Conservation (phyloP, 2,329 filamentous ascomycete genomes). For the Fusarium continuum region DNA sequence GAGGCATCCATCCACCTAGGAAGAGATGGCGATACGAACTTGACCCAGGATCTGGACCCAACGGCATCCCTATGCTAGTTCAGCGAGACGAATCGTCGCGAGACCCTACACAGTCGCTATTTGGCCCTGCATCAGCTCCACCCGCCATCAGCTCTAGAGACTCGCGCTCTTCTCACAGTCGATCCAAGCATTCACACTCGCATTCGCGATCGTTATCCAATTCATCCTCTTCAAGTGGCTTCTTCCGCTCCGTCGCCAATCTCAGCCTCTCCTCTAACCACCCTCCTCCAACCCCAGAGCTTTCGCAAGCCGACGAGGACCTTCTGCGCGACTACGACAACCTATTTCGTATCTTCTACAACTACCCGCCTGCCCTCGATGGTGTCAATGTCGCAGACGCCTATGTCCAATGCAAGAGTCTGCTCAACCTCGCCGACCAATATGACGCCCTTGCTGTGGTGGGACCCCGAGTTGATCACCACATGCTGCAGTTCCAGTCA, state of each 20-base stretch:
- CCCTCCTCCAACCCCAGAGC: slow-evolving; percentile 54
- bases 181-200: slow-evolving; percentile 39
- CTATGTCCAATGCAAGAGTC: slow-evolving; percentile 92
- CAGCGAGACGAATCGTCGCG: slow-evolving; percentile 69
- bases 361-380: slow-evolving; percentile 84
- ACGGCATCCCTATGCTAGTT: slow-evolving; percentile 87
- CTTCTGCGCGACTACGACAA: slow-evolving; percentile 94
- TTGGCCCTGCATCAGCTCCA: slow-evolving; percentile 42
- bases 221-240: slow-evolving; percentile 56
- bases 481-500: slow-evolving; percentile 89
- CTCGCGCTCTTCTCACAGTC: slow-evolving; percentile 47
- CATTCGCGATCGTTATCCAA: slow-evolving; percentile 62
- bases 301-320: slow-evolving; percentile 73
- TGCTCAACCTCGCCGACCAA: slow-evolving; percentile 89
- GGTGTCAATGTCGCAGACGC: slow-evolving; percentile 89
- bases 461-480: slow-evolving; percentile 90
- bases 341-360: slow-evolving; percentile 95
- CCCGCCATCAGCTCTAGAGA: slow-evolving; percentile 55
- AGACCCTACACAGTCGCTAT: slow-evolving; percentile 45
- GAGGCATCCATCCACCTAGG: slow-evolving; percentile 35
- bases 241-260: slow-evolving; percentile 90
- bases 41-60: slow-evolving; percentile 75
- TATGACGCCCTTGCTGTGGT: slow-evolving; percentile 91
- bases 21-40: slow-evolving; percentile 88
- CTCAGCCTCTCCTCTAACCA: slow-evolving; percentile 64